Base-by-base conservation (phyloP, 192 early-diverging fungal species). In the Paraglomus brasilianum region DNA sequence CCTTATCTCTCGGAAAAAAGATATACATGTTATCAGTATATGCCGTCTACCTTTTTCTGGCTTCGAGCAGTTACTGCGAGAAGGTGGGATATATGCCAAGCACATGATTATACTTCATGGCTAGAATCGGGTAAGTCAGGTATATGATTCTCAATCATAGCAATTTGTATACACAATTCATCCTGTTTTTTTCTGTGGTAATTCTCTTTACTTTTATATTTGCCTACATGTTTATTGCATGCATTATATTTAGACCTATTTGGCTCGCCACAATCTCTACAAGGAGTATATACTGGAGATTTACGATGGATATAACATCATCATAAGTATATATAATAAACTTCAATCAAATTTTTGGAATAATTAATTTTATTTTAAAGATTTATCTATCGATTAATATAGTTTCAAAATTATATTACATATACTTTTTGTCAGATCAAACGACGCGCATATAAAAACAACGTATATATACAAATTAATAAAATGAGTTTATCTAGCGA, bases 291-390 rank as follows among this genome's bases (percentile, higher is more conserved):
- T 63, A 39, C 3, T 63, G 19, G 42, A 41, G 47, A 46, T 45
- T 63, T 63, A 41, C 42, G 47, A 45, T 63, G 60, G 44, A 63
- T 41, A 63, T 41, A 15, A 45, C 60, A n/a, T n/a, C n/a, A n/a
- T n/a, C n/a, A n/a, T n/a, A n/a, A n/a, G n/a, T n/a, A n/a, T n/a
- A n/a, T n/a, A n/a, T n/a, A n/a, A n/a, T n/a, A n/a, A n/a, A n/a
- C n/a, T n/a, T n/a, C n/a, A n/a, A n/a, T n/a, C n/a, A n/a, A n/a
- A n/a, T n/a, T n/a, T n/a, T n/a, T n/a, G n/a, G 53, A 56, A 56
- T 56, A 56, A 56, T 56, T 56, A 56, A 56, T 56, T 56, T 56
- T 21, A 56, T 56, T 56, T 56, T 56, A 56, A 56, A 56, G 53
- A 19, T 56, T 56, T 56, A 19, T 21, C 15, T 11, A 21, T 21